Conservation (phyloP, 805 yeast species). For the Saccharomycopsis schoenii region DNA sequence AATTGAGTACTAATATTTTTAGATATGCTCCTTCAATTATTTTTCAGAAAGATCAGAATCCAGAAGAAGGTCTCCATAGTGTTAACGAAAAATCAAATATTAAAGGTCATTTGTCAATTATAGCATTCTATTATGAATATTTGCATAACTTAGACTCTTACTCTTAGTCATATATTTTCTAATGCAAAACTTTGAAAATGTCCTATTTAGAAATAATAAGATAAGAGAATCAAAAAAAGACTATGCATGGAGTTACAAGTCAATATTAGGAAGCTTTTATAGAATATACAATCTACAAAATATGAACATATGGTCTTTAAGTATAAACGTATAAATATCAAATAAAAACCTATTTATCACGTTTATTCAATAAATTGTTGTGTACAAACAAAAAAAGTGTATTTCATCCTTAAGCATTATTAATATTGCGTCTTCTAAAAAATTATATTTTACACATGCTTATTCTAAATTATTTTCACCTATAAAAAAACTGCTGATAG, state of each 20-base stretch:
- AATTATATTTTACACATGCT: neutral
- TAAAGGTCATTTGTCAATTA: conserved; percentile 48
- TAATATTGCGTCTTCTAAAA: too few species aligned
- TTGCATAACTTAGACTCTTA: conserved; percentile 31
- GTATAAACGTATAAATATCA: too few species aligned
- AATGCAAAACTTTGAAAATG: neutral
- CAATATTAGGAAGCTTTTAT: too few species aligned
- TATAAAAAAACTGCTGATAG: conserved; percentile 9
- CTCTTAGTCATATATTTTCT: neutral
- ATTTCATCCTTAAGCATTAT: too few species aligned
- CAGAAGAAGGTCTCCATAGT: conserved; percentile 38
- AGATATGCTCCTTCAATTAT: conserved; percentile 44
- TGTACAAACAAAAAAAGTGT: too few species aligned
- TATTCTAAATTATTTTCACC: conserved; percentile 8
- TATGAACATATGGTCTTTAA: too few species aligned
- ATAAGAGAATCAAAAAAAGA: too few species aligned
- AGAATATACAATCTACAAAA: too few species aligned
- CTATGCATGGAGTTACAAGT: too few species aligned
- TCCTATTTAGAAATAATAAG: too few species aligned
- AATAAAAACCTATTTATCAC: too few species aligned
- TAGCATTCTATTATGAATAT: conserved; percentile 48
- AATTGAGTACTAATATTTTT: conserved; percentile 48
- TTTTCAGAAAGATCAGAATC: neutral
- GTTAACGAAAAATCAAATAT: conserved; percentile 50
- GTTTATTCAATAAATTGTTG: too few species aligned